Evolutionary conservation across 2,329 filamentous ascomycete genomes (phyloP).

Genomic region (Talaromyces piceae): DNA sequence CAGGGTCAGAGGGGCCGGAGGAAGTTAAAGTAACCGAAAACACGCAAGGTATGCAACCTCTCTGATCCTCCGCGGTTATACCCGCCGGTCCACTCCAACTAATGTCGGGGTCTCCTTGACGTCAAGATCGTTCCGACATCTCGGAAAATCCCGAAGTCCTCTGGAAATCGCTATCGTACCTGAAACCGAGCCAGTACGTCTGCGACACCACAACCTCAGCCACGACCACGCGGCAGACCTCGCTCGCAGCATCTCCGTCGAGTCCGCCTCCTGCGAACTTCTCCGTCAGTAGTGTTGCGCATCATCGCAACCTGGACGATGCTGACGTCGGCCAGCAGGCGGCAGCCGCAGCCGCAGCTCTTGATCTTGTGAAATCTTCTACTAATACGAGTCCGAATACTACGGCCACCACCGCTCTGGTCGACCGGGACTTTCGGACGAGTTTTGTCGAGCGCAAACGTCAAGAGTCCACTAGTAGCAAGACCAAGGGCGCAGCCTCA

Average conservation of each 20-base stretch:
- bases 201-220: conserved; percentile 1
- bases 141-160: background rate
- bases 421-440: conserved; percentile 31
- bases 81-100: no score
- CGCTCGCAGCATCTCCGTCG: background rate
- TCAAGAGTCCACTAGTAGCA: conserved; percentile 15
- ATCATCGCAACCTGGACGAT: conserved; percentile 13
- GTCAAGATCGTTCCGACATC: background rate
- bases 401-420: conserved; percentile 18
- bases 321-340: conserved; percentile 3
- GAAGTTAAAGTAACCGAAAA: background rate
- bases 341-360: background rate
- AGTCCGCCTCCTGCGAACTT: conserved; percentile 12
- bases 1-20: background rate
- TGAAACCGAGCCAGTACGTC: conserved; percentile 2
- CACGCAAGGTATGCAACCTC: background rate
- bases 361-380: no score
- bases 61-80: no score
- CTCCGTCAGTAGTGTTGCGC: conserved; percentile 12
- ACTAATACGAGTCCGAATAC: no score
- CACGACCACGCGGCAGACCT: no score
- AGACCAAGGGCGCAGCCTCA: conserved; percentile 8
- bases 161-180: conserved; percentile 7
- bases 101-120: no score
- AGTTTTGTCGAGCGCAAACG: conserved; percentile 27